Percentiles rank a stretch among this genome's conserved stretches.
These are phyloP conservation scores for Trichoderma asperelloides DNA, from an alignment of 495 filamentous ascomycete genomes.

Conservation along the genomic window DNA sequence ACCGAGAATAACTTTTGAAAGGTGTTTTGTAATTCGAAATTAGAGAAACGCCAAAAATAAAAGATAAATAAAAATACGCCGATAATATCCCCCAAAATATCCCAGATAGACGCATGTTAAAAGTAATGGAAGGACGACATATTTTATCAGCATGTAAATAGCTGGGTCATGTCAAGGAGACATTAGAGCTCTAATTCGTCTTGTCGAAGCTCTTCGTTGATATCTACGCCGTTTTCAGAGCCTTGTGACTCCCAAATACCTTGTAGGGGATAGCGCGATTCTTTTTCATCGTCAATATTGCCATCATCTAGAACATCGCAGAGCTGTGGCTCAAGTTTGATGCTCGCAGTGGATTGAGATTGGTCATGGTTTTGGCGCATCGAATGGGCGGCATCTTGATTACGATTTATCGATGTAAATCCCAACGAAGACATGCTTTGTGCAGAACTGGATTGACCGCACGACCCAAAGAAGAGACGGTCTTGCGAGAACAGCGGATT, in stretches of 20 bases:
- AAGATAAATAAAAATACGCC: not conserved
- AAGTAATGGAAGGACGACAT: not conserved
- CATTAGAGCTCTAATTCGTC: not conserved
- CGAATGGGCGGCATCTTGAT: not conserved
- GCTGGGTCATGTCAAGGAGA: not conserved
- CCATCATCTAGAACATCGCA: not conserved
- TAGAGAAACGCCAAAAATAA: not conserved
- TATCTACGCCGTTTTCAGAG: not conserved
- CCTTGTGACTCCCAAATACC: not conserved
- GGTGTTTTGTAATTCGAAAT: not conserved
- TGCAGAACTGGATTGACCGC: not conserved
- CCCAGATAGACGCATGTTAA: not conserved
- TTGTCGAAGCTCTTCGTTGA: not conserved
- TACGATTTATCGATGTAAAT: not conserved
- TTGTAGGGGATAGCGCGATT: not conserved
- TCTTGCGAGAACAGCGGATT: conserved; percentile 6
- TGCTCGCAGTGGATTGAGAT: not conserved
- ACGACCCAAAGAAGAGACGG: conserved; percentile 5
- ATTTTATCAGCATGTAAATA: not conserved
- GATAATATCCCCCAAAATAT: not conserved
- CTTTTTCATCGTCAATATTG: not conserved
- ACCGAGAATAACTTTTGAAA: not conserved
- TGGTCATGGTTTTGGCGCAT: not conserved
- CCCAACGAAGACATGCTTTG: not conserved
- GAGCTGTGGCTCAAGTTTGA: conserved; percentile 1